A percentile compares a stretch with the other conserved stretches of the same genome.
phyloP scores from a whole-genome alignment of 345 rosid species.

The Hypericum androsaemum region DNA sequence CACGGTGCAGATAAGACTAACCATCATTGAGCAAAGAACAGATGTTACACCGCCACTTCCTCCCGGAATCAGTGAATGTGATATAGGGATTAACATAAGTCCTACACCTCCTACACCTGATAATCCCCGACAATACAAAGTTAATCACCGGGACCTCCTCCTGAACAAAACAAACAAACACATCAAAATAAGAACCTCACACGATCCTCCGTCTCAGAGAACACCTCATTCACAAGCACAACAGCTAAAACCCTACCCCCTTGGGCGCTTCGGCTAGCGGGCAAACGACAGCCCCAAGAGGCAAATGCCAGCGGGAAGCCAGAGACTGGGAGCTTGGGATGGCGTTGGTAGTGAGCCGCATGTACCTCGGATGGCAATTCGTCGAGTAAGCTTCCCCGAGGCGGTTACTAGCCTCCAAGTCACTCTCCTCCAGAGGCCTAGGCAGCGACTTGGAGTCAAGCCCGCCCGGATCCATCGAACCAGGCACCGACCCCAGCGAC shows the following conservation, averaged over 20 bases:
- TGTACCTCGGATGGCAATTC: slow-evolving; percentile 80
- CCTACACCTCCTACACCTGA: slow-evolving; percentile 97
- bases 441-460: slow-evolving; percentile 72
- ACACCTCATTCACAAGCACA: background rate
- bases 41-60: slow-evolving; percentile 99
- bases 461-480: slow-evolving; percentile 60
- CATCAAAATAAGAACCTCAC: background rate
- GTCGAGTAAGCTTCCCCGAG: slow-evolving; percentile 51
- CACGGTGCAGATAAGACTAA: slow-evolving; percentile 19
- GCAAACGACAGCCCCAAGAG: slow-evolving; percentile 96
- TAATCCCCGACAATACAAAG: slow-evolving; percentile 73
- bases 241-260: slow-evolving; percentile 47
- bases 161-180: slow-evolving; percentile 35
- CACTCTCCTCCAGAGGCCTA: slow-evolving; percentile 80
- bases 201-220: background rate
- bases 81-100: slow-evolving; percentile 94
- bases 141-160: slow-evolving; percentile 90
- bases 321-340: slow-evolving; percentile 90
- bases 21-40: slow-evolving; percentile 92
- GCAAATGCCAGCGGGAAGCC: slow-evolving; percentile 95
- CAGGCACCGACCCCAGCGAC: slow-evolving; percentile 64
- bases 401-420: slow-evolving; percentile 58
- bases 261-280: slow-evolving; percentile 95
- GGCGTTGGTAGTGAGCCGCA: slow-evolving; percentile 77
- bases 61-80: slow-evolving; percentile 85